phyloP scores from a whole-genome alignment of 768 basidiomycete genomes.

The Serendipita vermifera region DNA sequence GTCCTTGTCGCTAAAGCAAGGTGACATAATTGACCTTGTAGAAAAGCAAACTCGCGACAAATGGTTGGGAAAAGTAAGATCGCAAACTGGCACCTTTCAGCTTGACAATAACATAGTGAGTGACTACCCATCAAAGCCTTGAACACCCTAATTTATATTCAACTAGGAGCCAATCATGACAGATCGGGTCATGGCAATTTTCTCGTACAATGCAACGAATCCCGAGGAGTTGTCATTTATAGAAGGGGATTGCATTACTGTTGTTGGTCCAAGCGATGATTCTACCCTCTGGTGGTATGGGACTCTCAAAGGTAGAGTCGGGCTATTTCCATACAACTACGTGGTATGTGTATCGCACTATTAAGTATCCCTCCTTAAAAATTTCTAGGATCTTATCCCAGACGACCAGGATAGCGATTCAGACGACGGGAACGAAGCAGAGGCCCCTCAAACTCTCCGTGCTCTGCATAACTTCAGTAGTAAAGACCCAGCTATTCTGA shows the following conservation, averaged over 20 bases:
- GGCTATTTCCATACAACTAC: background rate
- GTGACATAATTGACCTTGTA: background rate
- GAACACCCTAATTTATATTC: background rate
- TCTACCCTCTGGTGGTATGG: background rate
- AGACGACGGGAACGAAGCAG: background rate
- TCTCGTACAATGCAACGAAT: background rate
- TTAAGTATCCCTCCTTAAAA: no score
- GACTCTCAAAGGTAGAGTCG: background rate
- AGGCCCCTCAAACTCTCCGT: background rate
- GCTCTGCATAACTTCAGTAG: background rate
- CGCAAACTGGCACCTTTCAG: background rate
- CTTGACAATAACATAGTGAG: conserved; percentile 3
- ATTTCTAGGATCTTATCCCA: background rate
- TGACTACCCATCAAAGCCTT: background rate
- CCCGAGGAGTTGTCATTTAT: background rate
- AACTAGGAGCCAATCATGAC: conserved; percentile 6
- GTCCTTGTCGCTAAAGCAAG: background rate
- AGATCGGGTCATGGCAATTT: background rate
- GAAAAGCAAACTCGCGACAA: background rate
- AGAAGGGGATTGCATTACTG: background rate
- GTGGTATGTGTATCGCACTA: no score
- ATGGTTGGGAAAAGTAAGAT: background rate
- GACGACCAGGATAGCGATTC: background rate
- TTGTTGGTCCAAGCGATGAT: background rate
- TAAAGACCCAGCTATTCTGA: background rate